These are phyloP conservation scores for Linum lewisii DNA, from an alignment of 345 rosid genomes.

Conservation along the genomic window DNA sequence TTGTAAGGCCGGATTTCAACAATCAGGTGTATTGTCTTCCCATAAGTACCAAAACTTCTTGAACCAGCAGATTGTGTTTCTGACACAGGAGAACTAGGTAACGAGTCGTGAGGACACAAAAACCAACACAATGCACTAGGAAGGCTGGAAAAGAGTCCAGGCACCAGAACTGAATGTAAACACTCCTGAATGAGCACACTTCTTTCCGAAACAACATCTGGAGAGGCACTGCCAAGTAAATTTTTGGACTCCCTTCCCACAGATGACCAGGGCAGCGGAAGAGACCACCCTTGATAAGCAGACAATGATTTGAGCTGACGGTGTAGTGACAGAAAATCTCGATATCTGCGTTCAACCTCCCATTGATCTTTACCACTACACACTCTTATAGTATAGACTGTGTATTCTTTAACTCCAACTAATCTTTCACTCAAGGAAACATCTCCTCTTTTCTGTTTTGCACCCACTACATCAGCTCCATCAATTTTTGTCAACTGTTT, in stretches of 20 bases:
- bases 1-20: constrained; percentile 63
- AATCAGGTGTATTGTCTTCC: constrained; percentile 77
- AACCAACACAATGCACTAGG: constrained; percentile 66
- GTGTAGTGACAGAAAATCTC: constrained; percentile 77
- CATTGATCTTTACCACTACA: constrained; percentile 72
- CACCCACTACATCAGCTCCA: constrained; percentile 79
- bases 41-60: constrained; percentile 40
- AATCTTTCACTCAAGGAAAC: constrained; percentile 88
- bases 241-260: constrained; percentile 77
- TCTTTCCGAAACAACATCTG: constrained; percentile 75
- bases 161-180: constrained; percentile 52
- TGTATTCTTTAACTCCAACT: constrained; percentile 91
- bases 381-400: constrained; percentile 68
- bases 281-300: constrained; percentile 67
- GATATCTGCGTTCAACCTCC: constrained; percentile 92
- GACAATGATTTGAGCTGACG: constrained; percentile 67
- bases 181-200: constrained; percentile 83
- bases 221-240: constrained; percentile 75
- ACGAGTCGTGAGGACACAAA: constrained; percentile 62
- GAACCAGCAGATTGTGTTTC: constrained; percentile 27
- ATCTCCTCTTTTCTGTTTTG: constrained; percentile 84
- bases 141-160: constrained; percentile 40
- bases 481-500: constrained; percentile 43
- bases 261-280: constrained; percentile 80
- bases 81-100: constrained; percentile 37